These are phyloP conservation scores for Fusarium praegraminearum DNA, from an alignment of 2,329 filamentous ascomycete genomes.

Conservation along the genomic window DNA sequence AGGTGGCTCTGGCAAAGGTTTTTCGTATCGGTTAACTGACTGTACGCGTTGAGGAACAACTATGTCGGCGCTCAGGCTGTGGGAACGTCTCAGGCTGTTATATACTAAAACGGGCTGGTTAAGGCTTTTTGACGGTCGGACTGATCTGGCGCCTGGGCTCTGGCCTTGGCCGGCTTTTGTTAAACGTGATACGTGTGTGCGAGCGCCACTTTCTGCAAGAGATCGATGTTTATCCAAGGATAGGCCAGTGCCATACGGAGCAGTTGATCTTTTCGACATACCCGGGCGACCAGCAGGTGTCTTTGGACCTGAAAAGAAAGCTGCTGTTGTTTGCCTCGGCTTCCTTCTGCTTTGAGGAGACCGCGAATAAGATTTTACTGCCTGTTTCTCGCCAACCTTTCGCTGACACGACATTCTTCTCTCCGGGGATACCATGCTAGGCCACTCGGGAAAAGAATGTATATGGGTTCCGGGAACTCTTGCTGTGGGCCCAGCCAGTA, in stretches of 20 bases:
- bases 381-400: background rate
- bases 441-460: slow-evolving; percentile 35
- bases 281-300: slow-evolving; percentile 4
- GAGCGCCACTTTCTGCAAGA: background rate
- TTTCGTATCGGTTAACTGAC: background rate
- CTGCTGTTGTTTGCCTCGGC: background rate
- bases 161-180: background rate
- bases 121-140: slow-evolving; percentile 15
- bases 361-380: background rate
- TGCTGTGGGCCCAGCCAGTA: slow-evolving; percentile 22
- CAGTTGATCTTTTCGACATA: background rate
- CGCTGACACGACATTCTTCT: slow-evolving; percentile 8
- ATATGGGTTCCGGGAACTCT: slow-evolving; percentile 21
- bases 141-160: slow-evolving; percentile 2
- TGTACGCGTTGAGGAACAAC: slow-evolving; percentile 15
- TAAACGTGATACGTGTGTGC: background rate
- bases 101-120: slow-evolving; percentile 6
- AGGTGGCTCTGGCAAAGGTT: slow-evolving; percentile 27
- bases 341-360: background rate
- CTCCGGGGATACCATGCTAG: background rate
- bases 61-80: slow-evolving; percentile 30
- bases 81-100: slow-evolving; percentile 25
- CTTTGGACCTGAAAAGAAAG: slow-evolving; percentile 32
- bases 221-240: background rate
- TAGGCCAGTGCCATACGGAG: background rate